Percentiles rank a stretch among this genome's conserved stretches.
These are phyloP conservation scores for Debaryomyces hansenii DNA, from an alignment of 805 yeast species.

Conservation along the genomic window DNA sequence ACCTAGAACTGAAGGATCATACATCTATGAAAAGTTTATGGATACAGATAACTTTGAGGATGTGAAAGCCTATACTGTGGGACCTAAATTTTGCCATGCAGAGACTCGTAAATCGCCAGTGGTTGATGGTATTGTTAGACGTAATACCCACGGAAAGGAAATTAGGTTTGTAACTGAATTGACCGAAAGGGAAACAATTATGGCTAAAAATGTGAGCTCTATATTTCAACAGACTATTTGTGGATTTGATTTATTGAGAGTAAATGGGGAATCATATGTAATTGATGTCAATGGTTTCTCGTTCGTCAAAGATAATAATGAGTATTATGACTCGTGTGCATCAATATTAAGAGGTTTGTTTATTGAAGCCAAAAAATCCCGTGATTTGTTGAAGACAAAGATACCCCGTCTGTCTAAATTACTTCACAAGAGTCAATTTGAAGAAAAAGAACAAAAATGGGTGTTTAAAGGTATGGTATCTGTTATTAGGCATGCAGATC, in stretches of 20 bases:
- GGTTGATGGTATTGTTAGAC: conserved; percentile 96
- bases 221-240: conserved; percentile 92
- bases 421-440: conserved; percentile 39
- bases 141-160: conserved; percentile 97
- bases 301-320: conserved; percentile 88
- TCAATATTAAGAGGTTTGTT: conserved; percentile 75
- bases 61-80: conserved; percentile 97
- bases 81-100: conserved; percentile 89
- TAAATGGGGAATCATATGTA: conserved; percentile 83
- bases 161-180: conserved; percentile 85
- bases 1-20: conserved; percentile 90
- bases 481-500: conserved; percentile 94
- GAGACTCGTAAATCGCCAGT: conserved; percentile 98
- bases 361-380: conserved; percentile 46
- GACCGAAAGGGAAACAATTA: conserved; percentile 67
- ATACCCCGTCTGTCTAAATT: conserved; percentile 34
- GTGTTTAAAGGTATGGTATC: conserved; percentile 89
- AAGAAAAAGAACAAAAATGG: conserved; percentile 87
- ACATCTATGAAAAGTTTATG: conserved; percentile 90
- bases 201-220: conserved; percentile 75
- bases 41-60: conserved; percentile 98
- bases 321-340: conserved; percentile 83
- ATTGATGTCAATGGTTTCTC: conserved; percentile 98
- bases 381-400: conserved; percentile 39
- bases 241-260: conserved; percentile 93